Evolutionary conservation across 2,329 filamentous ascomycete genomes (phyloP), one percentile per base, ranked within the genome.

Genomic region (Celoporthe dispersa): DNA sequence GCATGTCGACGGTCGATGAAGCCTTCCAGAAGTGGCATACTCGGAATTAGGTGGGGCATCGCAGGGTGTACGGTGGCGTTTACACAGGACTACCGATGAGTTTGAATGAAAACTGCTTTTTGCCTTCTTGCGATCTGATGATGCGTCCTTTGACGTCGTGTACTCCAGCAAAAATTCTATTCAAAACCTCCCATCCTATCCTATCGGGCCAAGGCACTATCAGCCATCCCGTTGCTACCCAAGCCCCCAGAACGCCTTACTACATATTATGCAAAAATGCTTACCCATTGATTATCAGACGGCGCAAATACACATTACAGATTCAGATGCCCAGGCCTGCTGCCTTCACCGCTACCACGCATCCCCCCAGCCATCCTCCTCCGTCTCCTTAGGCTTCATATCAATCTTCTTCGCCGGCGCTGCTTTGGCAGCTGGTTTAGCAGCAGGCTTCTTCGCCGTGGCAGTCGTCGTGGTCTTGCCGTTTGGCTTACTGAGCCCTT

Each of bases 401-500:
- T 92, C 87, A 72, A 93, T 88, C 80, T 91, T 92, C 81, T 93
- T 94, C 0, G 86, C 80, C 1, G 78, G 79, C 1, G 82, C 78
- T 8, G 82, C 79, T 72, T 86, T 87, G 0, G 79, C 71, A 1
- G 76, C 77, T 12, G 84, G 79, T 71, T 86, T 87, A 5, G 78
- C 74, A 11, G 79, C 71, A 8, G 81, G 76, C 71, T 85, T 87
- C 74, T 84, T 86, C 37, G 76, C 77, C 5, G 75, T 68, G 4
- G 78, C 73, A 0, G 78, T 66, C 1, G 72, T 77, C n/a, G 77
- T 75, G 48, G 79, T 78, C 63, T 80, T 80, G 70, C 83, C 79
- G 70, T 78, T 79, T 3, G 78, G 74, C 80, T 97, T 97, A 1
- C 84, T 82, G 35, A 98, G 79, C 0, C 95, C 95, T 81, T 97